Base-by-base conservation (phyloP, 768 basidiomycete species). In the Gyrodon lividus region DNA sequence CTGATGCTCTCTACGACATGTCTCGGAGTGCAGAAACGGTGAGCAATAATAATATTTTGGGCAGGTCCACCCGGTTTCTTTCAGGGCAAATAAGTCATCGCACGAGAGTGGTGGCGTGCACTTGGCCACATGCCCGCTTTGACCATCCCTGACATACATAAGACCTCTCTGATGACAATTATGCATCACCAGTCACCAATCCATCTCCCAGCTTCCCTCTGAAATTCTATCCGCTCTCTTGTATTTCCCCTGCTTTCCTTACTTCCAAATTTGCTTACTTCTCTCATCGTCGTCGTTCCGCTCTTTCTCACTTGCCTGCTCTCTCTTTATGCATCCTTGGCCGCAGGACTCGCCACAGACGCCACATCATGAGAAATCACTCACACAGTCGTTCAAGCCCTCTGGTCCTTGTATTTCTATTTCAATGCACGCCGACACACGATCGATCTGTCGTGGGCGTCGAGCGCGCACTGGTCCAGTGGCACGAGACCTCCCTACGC, bases 371-470 rank as follows among this genome's bases (percentile, higher is more conserved):
- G 12, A 12, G 23, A 26, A 37, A 12, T 8, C 51, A 19, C 48
- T 30, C 47, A 39, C 37, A 14, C 38, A 40, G 26, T 43, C 39
- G 33, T 31, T 38, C 14, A 26, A 14, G 20, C 20, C 16, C 20
- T 24, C 14, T 17, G 41, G 16, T 23, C 23, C 41, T 14, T 26
- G 20, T 23, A n/a, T n/a, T n/a, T n/a, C n/a, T 26, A 42, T 42
- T 23, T 23, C 41, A 42, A 50, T 54, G 52, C 38, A 23, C 42
- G 41, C 48, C 48, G 52, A 54, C 52, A 50, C 52, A 17, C 31
- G 49, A 37, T 37, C 40, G 34, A 43, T 3, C n/a, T 43, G 24
- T 43, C 33, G 52, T 4, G 52, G 34, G 43, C 26, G 52, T 54
- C 52, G 52, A 43, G 52, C 41, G 34, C 20, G 48, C 52, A 43